Conservation (phyloP, 2,329 filamentous ascomycete genomes). For the Aspergillus quadrilineatus region DNA sequence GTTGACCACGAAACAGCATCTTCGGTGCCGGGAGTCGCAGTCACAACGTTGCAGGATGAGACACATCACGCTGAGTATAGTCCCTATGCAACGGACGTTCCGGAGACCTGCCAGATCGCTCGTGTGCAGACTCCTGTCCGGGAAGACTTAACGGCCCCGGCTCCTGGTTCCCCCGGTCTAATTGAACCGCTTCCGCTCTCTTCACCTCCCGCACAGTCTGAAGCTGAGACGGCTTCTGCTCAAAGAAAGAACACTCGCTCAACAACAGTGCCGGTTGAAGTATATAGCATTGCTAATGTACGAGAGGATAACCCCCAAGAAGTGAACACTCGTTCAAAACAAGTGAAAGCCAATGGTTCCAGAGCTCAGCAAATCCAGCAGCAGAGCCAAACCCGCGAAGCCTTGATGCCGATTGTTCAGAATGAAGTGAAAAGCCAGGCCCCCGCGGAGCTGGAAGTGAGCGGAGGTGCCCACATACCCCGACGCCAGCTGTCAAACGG, state of each 20-base stretch:
- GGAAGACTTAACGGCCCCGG: constrained; percentile 13
- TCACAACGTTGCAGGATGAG: neutral
- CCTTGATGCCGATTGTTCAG: constrained; percentile 21
- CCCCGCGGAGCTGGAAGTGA: constrained; percentile 4
- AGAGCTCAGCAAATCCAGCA: neutral
- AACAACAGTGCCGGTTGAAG: constrained; percentile 17
- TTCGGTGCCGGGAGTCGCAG: neutral
- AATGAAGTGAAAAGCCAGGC: constrained; percentile 14
- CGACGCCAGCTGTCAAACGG: constrained; percentile 61
- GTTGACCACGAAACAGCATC: constrained; percentile 22
- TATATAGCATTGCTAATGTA: constrained; percentile 15
- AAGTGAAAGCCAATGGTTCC: neutral
- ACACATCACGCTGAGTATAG: neutral
- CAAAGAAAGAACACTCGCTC: constrained; percentile 4
- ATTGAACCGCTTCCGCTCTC: constrained; percentile 18
- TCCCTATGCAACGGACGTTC: constrained; percentile 5
- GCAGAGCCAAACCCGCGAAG: constrained; percentile 15
- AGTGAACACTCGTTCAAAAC: neutral
- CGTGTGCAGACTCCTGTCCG: constrained; percentile 25
- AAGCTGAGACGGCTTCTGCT: neutral
- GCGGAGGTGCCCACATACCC: constrained; percentile 28
- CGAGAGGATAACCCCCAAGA: constrained; percentile 11
- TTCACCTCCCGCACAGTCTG: constrained; percentile 11
- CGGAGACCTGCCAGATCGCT: constrained; percentile 21
- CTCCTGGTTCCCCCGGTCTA: constrained; percentile 21